A percentile compares a stretch with the other conserved stretches of the same genome.
These are phyloP conservation scores for Camellia sinensis DNA, from an alignment of 148 eudicot genomes.

Conservation along the genomic window DNA sequence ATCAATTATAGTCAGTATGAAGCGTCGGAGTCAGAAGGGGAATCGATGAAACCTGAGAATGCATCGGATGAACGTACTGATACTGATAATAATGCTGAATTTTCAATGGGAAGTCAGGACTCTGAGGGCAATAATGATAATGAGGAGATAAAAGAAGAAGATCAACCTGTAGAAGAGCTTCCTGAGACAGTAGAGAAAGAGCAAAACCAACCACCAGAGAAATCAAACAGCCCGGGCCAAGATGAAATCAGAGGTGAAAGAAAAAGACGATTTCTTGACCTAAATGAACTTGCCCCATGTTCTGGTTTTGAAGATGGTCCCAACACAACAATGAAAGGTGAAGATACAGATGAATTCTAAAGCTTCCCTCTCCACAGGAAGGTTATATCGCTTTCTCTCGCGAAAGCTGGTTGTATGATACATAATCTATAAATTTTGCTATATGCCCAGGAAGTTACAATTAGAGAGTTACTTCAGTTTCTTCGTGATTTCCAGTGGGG, in stretches of 20 bases:
- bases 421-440: neutral
- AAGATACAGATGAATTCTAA: slow-evolving; percentile 39
- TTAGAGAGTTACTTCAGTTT: slow-evolving; percentile 11
- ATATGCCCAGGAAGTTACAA: neutral
- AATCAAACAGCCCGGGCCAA: slow-evolving; percentile 36
- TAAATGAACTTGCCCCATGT: slow-evolving; percentile 79
- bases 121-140: slow-evolving; percentile 38
- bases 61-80: slow-evolving; percentile 39
- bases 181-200: slow-evolving; percentile 27
- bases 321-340: slow-evolving; percentile 46
- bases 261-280: slow-evolving; percentile 70
- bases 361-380: neutral
- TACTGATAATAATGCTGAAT: slow-evolving; percentile 41
- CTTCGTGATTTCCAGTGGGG: slow-evolving; percentile 7
- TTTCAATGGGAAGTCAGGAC: slow-evolving; percentile 48
- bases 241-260: slow-evolving; percentile 40
- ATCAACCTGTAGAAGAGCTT: slow-evolving; percentile 29
- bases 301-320: slow-evolving; percentile 77
- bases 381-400: neutral
- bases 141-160: slow-evolving; percentile 26
- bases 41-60: slow-evolving; percentile 43
- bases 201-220: slow-evolving; percentile 20
- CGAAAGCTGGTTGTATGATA: slow-evolving; percentile 15
- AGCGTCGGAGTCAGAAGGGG: slow-evolving; percentile 66
- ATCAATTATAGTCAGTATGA: slow-evolving; percentile 57